Base-by-base conservation (phyloP, 2,329 filamentous ascomycete species). In the Penicillium sp. region DNA sequence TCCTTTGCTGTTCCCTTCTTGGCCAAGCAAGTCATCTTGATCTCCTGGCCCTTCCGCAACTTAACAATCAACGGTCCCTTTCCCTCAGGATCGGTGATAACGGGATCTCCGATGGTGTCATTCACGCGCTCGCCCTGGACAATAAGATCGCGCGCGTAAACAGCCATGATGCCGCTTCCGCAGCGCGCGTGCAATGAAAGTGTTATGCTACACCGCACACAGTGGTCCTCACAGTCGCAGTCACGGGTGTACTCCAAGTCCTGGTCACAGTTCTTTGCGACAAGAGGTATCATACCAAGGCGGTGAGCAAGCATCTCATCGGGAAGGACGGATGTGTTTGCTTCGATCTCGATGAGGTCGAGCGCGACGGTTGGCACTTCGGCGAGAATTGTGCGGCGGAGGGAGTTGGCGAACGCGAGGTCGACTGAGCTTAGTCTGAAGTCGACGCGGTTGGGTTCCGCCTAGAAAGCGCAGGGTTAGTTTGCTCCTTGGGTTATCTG, bases 1-100 rank as follows among this genome's bases (percentile, higher is more conserved):
- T 99, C 95, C 81, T 99, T 99, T 37, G 93, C 93, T 63, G 98
- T 98, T 1, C 95, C 95, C 83, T 98, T 98, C 83, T 96, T 97
- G 50, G 93, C 95, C 64, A 97, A 90, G 72, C 93, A 98, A 60
- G 86, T 90, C 71, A 99, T 85, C 74, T 92, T 89, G 59, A 99
- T 80, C 76, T 96, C 92, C 78, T 99, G 95, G 2, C 90, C 92
- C 70, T 88, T 89, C 57, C 93, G 85, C 71, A 99, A 80, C 81
- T 98, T 98, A 69, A 90, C 91, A 64, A 99, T 93, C 66, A 98
- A 82, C 45, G 89, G 86, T 1, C 95, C 95, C 56, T 90, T 85
- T 11, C 88, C 88, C 50, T 93, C 90, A 0, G 89, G 85, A 72
- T 99, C 93, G 45, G 84, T 88, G 68, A 96, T 91, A 57, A 97